phyloP scores from a whole-genome alignment of 768 basidiomycete genomes.

The Lentinula detonsa region DNA sequence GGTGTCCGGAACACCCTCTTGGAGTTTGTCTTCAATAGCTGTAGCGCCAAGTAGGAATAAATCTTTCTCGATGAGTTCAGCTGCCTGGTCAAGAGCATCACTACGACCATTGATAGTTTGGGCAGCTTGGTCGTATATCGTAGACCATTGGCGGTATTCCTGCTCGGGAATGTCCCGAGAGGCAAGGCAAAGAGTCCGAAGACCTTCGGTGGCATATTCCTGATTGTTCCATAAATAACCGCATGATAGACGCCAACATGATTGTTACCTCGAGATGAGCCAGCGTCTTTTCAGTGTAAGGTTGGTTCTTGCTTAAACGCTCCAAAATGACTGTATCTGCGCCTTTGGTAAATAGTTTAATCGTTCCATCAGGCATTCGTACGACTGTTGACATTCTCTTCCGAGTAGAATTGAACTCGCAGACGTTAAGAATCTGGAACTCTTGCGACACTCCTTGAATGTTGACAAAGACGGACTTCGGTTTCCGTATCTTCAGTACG shows the following conservation, averaged over 20 bases:
- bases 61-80: constrained; percentile 94
- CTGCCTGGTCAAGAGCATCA: constrained; percentile 90
- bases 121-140: constrained; percentile 88
- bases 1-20: constrained; percentile 97
- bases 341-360: constrained; percentile 95
- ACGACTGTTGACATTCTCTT: constrained; percentile 98
- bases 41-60: constrained; percentile 92
- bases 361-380: constrained; percentile 79
- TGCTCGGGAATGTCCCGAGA: constrained; percentile 87
- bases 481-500: constrained; percentile 76
- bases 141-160: constrained; percentile 86
- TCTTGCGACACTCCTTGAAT: constrained; percentile 68
- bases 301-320: constrained; percentile 79
- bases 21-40: constrained; percentile 97
- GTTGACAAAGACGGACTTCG: constrained; percentile 89
- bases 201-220: constrained; percentile 97
- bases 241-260: neutral
- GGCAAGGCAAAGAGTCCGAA: constrained; percentile 94
- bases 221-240: constrained; percentile 18
- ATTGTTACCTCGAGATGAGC: constrained; percentile 78
- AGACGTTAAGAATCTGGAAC: constrained; percentile 91
- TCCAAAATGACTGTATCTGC: constrained; percentile 98
- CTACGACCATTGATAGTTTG: constrained; percentile 93
- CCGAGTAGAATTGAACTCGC: constrained; percentile 97
- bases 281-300: constrained; percentile 80